Evolutionary conservation across 2,329 filamentous ascomycete species (phyloP).

Genomic region (Volutella citrinella): DNA sequence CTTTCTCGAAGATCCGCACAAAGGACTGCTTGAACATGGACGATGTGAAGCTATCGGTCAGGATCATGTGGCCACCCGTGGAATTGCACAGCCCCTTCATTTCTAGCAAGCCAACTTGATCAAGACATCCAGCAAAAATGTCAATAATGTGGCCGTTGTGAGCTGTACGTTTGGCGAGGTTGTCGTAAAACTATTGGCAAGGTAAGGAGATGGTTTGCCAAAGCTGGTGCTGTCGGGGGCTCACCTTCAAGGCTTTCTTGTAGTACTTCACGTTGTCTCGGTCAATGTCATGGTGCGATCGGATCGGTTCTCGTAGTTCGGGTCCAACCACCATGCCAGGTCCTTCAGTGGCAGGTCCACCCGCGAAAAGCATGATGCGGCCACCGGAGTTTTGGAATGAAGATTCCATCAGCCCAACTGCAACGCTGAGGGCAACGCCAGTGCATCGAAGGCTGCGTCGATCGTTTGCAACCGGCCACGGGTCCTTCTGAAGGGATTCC

Average conservation of each 20-base stretch:
- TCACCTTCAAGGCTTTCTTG: slow-evolving; percentile 94
- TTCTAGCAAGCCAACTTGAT: slow-evolving; percentile 94
- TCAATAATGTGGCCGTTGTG: slow-evolving; percentile 98
- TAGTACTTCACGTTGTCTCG: slow-evolving; percentile 99
- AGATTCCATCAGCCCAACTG: slow-evolving; percentile 86
- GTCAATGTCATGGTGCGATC: slow-evolving; percentile 98
- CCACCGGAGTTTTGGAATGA: slow-evolving; percentile 95
- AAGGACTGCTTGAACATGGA: slow-evolving; percentile 99
- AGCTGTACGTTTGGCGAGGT: slow-evolving; percentile 85
- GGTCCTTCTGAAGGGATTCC: slow-evolving; percentile 93
- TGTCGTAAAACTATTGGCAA: slow-evolving; percentile 77
- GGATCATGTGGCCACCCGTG: slow-evolving; percentile 95
- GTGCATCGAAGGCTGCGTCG: slow-evolving; percentile 88
- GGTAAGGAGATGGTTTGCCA: slow-evolving; percentile 30
- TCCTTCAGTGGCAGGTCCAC: slow-evolving; percentile 91
- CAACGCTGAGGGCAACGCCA: slow-evolving; percentile 93
- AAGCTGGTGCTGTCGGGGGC: slow-evolving; percentile 16
- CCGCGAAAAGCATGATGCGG: slow-evolving; percentile 95
- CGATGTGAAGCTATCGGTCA: slow-evolving; percentile 97
- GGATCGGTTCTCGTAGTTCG: slow-evolving; percentile 92
- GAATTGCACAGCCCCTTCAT: slow-evolving; percentile 98
- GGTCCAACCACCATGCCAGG: slow-evolving; percentile 96
- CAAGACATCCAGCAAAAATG: slow-evolving; percentile 94
- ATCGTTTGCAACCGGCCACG: slow-evolving; percentile 95
- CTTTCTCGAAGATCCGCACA: slow-evolving; percentile 94